Evolutionary conservation across 306 rosid species (phyloP), one percentile per base, ranked within the genome.

Genomic region (Alnus rubra): DNA sequence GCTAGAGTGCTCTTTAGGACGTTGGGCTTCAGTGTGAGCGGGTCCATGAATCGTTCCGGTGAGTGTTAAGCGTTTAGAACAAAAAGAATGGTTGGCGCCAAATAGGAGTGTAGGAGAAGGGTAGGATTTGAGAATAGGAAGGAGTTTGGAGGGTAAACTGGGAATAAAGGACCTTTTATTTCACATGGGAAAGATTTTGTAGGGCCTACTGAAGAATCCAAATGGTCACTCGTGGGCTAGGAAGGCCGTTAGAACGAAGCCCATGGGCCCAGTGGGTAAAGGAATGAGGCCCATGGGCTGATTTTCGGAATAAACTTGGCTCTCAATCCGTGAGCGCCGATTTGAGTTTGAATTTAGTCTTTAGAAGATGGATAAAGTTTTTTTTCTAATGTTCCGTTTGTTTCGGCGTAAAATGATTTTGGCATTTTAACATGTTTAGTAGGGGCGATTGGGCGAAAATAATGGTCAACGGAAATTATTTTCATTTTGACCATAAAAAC

Each of bases 31-130:
- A 62, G 48, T 55, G 33, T 62, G 44, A 81, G 35, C 9, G 85
- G 60, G 12, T 88, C 88, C 92, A 88, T 89, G 65, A 73, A 44
- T 63, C 4, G 69, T 15, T 62, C 16, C 11, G 3, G 15, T 35
- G 45, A 78, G 81, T 55, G 60, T 54, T 6, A 7, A 15, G 10
- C 23, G 60, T 54, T 9, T 23, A 69, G 72, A 82, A 13, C 75
- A 78, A 53, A 74, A 75, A 39, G 44, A 13, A 16, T 3, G 39
- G 52, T 35, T 3, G 11, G 37, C 1, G 39, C 1, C 28, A 13
- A 3, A 49, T 16, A 11, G 70, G 35, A n/a, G 12, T 9, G 6
- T 5, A 4, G 33, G 6, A 23, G 14, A 30, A 7, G 2, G 69
- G 52, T 4, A 55, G 30, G 11, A 19, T 65, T 71, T 23, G 76